Conservation (phyloP, 1,284 basidiomycete genomes). For the Pulchroboletus neoregius region DNA sequence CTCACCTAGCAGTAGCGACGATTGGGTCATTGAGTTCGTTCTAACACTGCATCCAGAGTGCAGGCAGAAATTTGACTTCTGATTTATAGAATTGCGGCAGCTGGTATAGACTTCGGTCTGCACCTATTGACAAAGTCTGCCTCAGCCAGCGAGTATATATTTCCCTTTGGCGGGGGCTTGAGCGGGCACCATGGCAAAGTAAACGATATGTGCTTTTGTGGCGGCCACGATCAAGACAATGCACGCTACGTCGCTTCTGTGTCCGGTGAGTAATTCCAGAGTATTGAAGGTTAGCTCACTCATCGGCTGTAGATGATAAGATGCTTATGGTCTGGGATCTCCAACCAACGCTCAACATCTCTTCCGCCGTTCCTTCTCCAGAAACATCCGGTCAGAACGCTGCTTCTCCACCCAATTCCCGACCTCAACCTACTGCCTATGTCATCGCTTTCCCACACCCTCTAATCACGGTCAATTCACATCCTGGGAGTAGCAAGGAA, state of each 20-base stretch:
- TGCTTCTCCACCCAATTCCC: conserved; percentile 28
- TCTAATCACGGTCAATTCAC: conserved; percentile 63
- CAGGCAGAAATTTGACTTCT: conserved; percentile 3
- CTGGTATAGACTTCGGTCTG: conserved; percentile 63
- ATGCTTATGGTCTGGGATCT: conserved; percentile 84
- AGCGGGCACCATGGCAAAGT: conserved; percentile 72
- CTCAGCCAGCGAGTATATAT: conserved; percentile 49
- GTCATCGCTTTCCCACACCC: conserved; percentile 68
- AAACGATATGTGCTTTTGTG: conserved; percentile 73
- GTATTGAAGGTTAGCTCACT: conserved; percentile 2
- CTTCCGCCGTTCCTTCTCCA: conserved; percentile 34
- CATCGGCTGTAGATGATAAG: conserved; percentile 56
- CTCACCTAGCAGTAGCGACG: conserved; percentile 59
- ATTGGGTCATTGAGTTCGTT: conserved; percentile 69
- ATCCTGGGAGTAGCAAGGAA: conserved; percentile 68
- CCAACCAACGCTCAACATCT: conserved; percentile 47
- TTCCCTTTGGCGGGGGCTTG: conserved; percentile 69
- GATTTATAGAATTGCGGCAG: conserved; percentile 55
- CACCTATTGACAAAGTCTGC: conserved; percentile 61
- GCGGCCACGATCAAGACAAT: conserved; percentile 60
- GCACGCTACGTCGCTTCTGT: conserved; percentile 74
- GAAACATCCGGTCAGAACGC: conserved; percentile 14
- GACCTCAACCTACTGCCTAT: conserved; percentile 69
- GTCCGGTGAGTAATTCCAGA: conserved; percentile 47
- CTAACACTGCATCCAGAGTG: background rate